These are phyloP conservation scores for Paramyrothecium roridum DNA, from an alignment of 2,329 filamentous ascomycete species.

Conservation along the genomic window DNA sequence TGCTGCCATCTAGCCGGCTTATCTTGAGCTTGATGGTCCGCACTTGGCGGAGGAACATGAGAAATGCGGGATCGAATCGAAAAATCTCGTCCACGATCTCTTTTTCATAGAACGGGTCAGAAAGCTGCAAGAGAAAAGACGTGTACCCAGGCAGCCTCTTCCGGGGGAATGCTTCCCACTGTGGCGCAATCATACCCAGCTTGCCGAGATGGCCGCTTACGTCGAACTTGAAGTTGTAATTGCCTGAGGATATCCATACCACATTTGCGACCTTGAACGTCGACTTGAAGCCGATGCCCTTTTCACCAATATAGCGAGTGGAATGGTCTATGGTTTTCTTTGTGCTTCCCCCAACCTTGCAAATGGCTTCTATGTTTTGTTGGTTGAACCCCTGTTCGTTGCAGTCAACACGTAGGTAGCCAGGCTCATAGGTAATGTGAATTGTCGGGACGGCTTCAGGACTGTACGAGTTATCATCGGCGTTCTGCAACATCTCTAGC, in stretches of 20 bases:
- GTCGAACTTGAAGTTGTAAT: not conserved
- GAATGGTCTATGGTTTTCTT: conserved; percentile 1
- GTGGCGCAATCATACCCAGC: not conserved
- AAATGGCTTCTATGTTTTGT: not conserved
- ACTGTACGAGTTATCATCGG: conserved; percentile 3
- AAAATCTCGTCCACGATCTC: too few relatives aligned
- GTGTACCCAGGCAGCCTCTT: too few relatives aligned
- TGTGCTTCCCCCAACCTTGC: not conserved
- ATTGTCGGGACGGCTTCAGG: not conserved
- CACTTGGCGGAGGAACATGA: too few relatives aligned
- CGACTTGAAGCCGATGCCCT: conserved; percentile 7
- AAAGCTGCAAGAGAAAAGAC: not conserved
- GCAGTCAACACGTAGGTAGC: conserved; percentile 2
- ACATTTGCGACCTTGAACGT: conserved; percentile 1
- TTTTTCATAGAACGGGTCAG: not conserved
- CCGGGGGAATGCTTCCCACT: too few relatives aligned
- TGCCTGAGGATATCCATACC: not conserved
- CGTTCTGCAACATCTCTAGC: conserved; percentile 8
- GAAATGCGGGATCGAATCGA: too few relatives aligned
- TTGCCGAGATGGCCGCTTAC: not conserved
- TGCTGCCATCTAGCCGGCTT: too few relatives aligned
- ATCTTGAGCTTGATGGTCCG: too few relatives aligned
- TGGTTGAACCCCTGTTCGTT: conserved; percentile 7
- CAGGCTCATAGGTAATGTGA: conserved; percentile 3
- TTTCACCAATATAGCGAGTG: conserved; percentile 4